phyloP scores from a whole-genome alignment of 176 grass and related monocot genomes.

The Dendrocalamus sinicus region DNA sequence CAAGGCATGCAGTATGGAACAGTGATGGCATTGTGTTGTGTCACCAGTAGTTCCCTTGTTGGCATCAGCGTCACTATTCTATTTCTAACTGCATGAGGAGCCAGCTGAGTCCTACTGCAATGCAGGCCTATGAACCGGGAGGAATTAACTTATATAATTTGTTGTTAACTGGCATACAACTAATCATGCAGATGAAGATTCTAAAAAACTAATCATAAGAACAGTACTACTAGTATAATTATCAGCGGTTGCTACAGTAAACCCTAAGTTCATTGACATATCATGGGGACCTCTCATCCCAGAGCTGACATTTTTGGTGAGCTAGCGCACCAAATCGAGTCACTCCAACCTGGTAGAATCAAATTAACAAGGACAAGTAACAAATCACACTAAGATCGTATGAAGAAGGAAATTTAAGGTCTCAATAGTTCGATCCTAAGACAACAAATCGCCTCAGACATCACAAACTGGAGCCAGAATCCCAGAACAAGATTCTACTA shows the following conservation, averaged over 20 bases:
- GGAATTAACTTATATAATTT: not conserved
- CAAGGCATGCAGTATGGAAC: not conserved
- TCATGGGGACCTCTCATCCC: no score
- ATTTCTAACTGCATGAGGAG: not conserved
- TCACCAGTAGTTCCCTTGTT: slow-evolving; percentile 7
- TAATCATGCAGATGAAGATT: not conserved
- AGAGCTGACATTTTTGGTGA: no score
- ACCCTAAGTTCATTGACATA: no score
- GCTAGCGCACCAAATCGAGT: no score
- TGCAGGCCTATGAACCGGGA: not conserved
- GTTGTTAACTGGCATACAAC: not conserved
- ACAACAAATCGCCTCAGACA: no score
- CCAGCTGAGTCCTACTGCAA: not conserved
- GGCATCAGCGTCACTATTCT: not conserved
- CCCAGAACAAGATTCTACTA: no score
- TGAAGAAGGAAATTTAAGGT: no score
- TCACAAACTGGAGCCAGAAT: no score
- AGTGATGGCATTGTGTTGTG: not conserved
- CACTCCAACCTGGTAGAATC: no score
- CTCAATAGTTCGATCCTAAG: no score
- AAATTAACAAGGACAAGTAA: no score
- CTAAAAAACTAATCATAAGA: not conserved
- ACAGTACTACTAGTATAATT: not conserved
- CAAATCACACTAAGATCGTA: no score
- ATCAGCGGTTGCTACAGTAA: not conserved